Base-by-base conservation (phyloP, 768 basidiomycete species). In the Suillus occidentalis region DNA sequence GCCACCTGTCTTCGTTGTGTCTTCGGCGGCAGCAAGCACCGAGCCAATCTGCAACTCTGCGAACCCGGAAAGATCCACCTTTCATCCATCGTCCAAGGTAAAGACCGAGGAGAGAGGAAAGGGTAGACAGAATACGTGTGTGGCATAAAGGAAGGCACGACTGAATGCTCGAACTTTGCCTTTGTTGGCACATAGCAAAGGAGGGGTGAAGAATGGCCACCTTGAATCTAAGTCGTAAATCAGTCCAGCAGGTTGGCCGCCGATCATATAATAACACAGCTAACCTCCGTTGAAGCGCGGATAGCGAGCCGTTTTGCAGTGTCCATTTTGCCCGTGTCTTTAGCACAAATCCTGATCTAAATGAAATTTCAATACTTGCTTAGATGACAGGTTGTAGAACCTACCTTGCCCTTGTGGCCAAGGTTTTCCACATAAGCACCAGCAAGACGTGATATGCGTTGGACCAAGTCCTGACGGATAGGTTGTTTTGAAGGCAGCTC, bases 121-220 rank as follows among this genome's bases (percentile, higher is more conserved):
- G 91, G 91, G 73, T 87, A 93, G 45, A 90, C 67, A n/a, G 88
- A 83, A 72, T 90, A 91, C 20, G 71, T 71, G 37, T 76, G 72
- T 4, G 77, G 74, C 56, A 77, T 77, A n/a, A 75, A 60, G 6
- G 72, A 64, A n/a, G 71, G 39, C 45, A 68, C 69, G 45, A 74
- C 57, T 4, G 75, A 73, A 2, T 71, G 72, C 12, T 69, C 66
- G 25, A 60, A 71, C n/a, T 70, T 72, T 39, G 70, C 59, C 13
- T 66, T 63, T 25, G 76, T 76, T n/a, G 76, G 73, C 25, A 77
- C 67, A 68, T 78, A 74, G 62, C 72, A 75, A 60, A 75, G 63
- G 45, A 75, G 70, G 25, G 72, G 42, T 49, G 55, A 52, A 59
- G 40, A 31, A 59, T 18, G 12, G 18, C 12, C 25, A 34, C 20